Evolutionary conservation across 768 basidiomycete species (phyloP).

Genomic region (Leucocoprinus sp.): DNA sequence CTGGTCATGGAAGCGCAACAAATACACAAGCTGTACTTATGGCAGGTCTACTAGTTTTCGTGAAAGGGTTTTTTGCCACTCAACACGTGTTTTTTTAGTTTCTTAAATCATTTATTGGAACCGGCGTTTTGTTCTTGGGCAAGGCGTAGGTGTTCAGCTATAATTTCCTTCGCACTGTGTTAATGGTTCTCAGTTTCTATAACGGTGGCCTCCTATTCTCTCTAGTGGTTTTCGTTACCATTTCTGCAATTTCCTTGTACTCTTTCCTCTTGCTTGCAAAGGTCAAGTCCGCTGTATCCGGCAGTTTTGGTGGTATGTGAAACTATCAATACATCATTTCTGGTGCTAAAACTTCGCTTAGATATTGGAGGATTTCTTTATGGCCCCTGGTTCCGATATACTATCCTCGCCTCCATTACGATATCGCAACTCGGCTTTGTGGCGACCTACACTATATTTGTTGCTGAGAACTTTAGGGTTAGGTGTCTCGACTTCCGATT

Average conservation of each 20-base stretch:
- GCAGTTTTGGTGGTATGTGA: constrained; percentile 81
- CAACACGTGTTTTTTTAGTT: constrained; percentile 40
- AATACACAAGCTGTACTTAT: constrained; percentile 89
- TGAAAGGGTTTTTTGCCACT: background rate
- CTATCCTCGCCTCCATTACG: constrained; percentile 81
- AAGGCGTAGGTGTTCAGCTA: constrained; percentile 60
- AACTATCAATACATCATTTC: background rate
- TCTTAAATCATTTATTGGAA: constrained; percentile 90
- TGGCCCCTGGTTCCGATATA: constrained; percentile 87
- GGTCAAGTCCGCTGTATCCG: constrained; percentile 82
- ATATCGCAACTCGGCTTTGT: constrained; percentile 89
- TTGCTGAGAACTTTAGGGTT: constrained; percentile 78
- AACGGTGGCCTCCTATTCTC: constrained; percentile 96
- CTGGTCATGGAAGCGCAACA: constrained; percentile 78
- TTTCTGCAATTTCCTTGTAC: constrained; percentile 83
- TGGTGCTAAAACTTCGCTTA: constrained; percentile 19
- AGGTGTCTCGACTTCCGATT: constrained; percentile 2
- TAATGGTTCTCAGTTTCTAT: constrained; percentile 55
- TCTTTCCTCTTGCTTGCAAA: constrained; percentile 88
- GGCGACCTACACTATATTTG: constrained; percentile 90
- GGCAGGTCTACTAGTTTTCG: constrained; percentile 36
- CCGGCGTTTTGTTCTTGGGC: constrained; percentile 91
- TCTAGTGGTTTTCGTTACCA: constrained; percentile 59
- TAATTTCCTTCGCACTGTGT: background rate
- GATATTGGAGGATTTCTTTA: constrained; percentile 93